These are phyloP conservation scores for Eruca vesicaria DNA, from an alignment of 441 rosid genomes.

Conservation along the genomic window DNA sequence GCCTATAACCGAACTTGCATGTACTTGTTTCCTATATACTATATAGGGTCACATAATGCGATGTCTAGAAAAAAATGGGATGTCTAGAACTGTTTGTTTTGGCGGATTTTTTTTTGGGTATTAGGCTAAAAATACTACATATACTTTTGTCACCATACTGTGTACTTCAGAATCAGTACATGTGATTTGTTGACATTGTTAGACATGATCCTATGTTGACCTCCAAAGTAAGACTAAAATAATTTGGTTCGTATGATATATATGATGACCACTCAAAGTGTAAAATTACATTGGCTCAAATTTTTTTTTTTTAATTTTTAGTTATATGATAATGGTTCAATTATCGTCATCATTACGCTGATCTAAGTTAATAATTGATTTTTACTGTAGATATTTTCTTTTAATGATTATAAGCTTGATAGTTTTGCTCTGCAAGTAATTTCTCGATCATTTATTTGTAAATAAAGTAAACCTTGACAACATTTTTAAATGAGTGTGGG, in stretches of 20 bases:
- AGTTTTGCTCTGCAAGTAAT: background rate
- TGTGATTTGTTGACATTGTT: background rate
- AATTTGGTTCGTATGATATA: background rate
- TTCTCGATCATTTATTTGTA: background rate
- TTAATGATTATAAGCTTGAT: background rate
- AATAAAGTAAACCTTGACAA: background rate
- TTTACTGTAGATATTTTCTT: background rate
- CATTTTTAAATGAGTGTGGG: slow-evolving; percentile 17
- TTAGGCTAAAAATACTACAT: background rate
- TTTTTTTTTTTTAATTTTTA: too few species aligned
- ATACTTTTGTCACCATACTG: background rate
- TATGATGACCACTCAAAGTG: background rate
- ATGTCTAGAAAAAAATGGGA: background rate
- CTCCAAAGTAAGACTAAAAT: background rate
- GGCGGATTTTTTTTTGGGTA: background rate
- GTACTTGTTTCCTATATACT: background rate
- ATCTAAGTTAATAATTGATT: background rate
- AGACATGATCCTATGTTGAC: background rate
- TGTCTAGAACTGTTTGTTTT: background rate
- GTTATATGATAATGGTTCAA: background rate
- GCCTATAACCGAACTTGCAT: background rate
- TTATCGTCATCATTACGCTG: background rate
- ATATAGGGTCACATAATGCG: background rate
- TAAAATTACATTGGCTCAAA: background rate
- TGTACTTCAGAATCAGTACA: background rate